These are phyloP conservation scores for Stemphylium beticola DNA, from an alignment of 2,329 filamentous ascomycete genomes.

Conservation along the genomic window DNA sequence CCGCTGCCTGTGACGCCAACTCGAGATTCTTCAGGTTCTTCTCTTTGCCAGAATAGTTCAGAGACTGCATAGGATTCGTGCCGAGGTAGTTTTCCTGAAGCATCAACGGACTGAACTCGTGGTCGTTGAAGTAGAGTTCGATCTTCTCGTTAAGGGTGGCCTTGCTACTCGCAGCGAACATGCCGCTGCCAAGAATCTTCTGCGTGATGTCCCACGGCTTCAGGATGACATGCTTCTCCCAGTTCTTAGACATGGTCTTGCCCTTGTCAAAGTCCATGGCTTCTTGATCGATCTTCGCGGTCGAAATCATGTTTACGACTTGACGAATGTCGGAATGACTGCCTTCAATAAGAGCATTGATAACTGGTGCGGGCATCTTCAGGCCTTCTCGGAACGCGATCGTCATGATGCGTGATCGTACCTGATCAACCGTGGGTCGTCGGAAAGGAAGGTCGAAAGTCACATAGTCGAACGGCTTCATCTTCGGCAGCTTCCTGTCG, in stretches of 20 bases:
- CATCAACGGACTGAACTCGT: constrained; percentile 97
- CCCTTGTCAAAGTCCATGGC: constrained; percentile 83
- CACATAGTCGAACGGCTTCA: constrained; percentile 94
- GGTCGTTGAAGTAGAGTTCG: constrained; percentile 98
- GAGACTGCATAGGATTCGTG: constrained; percentile 74
- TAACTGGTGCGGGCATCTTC: constrained; percentile 79
- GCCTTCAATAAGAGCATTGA: constrained; percentile 94
- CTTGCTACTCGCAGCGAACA: constrained; percentile 84
- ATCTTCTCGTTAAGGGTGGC: constrained; percentile 95
- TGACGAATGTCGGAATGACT: constrained; percentile 95
- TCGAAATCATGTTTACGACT: constrained; percentile 98
- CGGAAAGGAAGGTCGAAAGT: constrained; percentile 86
- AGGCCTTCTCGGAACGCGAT: constrained; percentile 92
- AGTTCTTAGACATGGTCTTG: constrained; percentile 94
- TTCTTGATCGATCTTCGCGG: constrained; percentile 84
- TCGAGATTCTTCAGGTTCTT: constrained; percentile 83
- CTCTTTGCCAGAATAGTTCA: constrained; percentile 69
- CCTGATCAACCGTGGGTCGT: constrained; percentile 87
- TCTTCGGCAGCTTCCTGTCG: constrained; percentile 89
- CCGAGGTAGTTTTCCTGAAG: constrained; percentile 96
- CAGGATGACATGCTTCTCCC: constrained; percentile 96
- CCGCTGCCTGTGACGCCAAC: constrained; percentile 83
- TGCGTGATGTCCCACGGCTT: constrained; percentile 98
- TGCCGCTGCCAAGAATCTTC: constrained; percentile 86
- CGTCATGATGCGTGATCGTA: constrained; percentile 90